Base-by-base conservation (phyloP, 2,329 filamentous ascomycete genomes). In the Metarhizium anisopliae region DNA sequence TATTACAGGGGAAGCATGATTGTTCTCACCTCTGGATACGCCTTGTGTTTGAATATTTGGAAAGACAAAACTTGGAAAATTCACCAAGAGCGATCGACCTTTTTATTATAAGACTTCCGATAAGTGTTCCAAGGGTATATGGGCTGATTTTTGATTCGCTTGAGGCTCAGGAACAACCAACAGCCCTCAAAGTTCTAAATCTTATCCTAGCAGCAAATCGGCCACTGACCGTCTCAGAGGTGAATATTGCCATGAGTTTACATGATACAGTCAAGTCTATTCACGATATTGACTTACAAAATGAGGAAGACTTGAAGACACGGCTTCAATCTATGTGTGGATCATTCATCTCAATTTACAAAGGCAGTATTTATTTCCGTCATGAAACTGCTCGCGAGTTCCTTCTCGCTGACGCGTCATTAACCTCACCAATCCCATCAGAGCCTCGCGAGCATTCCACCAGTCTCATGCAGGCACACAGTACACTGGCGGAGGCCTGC, bases 11-110 rank as follows among this genome's bases (percentile, higher is more conserved):
- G 10, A 55, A 55, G 35, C 30, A 56, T 1, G 60, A 73, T 42
- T 65, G 69, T 10, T 73, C 69, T 0, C 73, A 72, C 53, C 68
- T 74, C 20, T 74, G 67, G 70, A 60, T 72, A 5, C 62, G 69
- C 45, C 63, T 73, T 54, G 61, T 71, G 1, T 68, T 72, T 7
- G 60, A 72, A 14, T 61, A 67, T 52, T 56, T 73, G 13, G 40
- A 63, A 55, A 51, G 14, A 32, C 25, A 54, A 6, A 30, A 29
- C 50, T 63, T 68, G 35, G 65, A 64, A 42, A 64, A 59, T 45
- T 63, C 55, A 25, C 11, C 20, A 1, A 59, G 56, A 38, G 63
- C 58, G 6, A 45, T 67, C 20, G 47, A 62, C 13, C 38, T 38
- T 6, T 30, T 57, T 10, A 58, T 67, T 58, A 52, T 53, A 30